Conservation (phyloP, 2,329 filamentous ascomycete species). For the Amesomyces nigricolor region DNA sequence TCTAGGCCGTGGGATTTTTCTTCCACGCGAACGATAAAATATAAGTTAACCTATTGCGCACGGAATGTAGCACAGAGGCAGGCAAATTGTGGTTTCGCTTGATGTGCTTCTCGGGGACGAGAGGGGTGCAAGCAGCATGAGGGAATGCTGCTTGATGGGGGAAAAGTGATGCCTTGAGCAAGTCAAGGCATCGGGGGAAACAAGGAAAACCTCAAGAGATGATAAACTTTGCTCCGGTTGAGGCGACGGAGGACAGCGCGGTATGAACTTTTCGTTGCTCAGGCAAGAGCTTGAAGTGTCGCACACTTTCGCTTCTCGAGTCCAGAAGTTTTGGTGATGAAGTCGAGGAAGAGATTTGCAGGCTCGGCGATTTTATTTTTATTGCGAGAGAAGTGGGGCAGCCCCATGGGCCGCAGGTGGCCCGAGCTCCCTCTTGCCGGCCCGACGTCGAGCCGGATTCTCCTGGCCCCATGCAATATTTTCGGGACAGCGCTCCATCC, state of each 20-base stretch:
- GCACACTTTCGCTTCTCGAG: background rate
- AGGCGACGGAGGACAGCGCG: background rate
- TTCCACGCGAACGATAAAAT: slow-evolving; percentile 55
- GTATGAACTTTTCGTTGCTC: background rate
- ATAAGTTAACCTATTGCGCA: slow-evolving; percentile 55
- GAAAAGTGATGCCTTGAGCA: background rate
- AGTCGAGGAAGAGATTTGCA: background rate
- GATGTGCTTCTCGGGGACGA: background rate
- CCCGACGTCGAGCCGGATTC: slow-evolving; percentile 7
- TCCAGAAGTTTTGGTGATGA: background rate
- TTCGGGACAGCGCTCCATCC: background rate
- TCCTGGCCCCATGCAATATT: background rate
- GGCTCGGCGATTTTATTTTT: slow-evolving; percentile 5
- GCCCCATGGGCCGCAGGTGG: background rate
- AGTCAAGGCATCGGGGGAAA: background rate
- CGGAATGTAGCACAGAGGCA: slow-evolving; percentile 55
- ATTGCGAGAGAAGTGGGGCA: slow-evolving; percentile 1
- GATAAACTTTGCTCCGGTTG: background rate
- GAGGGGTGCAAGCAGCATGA: background rate
- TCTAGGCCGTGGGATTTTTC: slow-evolving; percentile 59
- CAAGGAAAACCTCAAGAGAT: background rate
- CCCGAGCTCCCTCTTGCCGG: slow-evolving; percentile 3
- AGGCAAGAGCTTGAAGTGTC: slow-evolving; percentile 6
- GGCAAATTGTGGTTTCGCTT: slow-evolving; percentile 51
- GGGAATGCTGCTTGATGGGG: background rate